These are phyloP conservation scores for Simplicillium sp. DNA, from an alignment of 2,329 filamentous ascomycete genomes.

Conservation along the genomic window DNA sequence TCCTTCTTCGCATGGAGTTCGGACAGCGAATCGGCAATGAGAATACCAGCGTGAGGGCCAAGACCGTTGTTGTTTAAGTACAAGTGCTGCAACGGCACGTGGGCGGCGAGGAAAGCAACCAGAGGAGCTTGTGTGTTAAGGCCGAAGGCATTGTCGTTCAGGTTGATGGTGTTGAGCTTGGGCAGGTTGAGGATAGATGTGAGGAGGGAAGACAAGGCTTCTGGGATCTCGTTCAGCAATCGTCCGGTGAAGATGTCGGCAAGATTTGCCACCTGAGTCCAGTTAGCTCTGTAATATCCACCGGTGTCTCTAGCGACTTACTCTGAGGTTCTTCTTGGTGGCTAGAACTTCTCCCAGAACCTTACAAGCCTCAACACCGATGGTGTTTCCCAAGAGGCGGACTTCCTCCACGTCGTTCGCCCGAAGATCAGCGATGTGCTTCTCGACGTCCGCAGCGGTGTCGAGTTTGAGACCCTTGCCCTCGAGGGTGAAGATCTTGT, in stretches of 20 bases:
- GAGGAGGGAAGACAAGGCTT: constrained; percentile 76
- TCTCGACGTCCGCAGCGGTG: constrained; percentile 75
- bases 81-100: constrained; percentile 85
- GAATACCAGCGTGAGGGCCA: constrained; percentile 79
- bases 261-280: constrained; percentile 63
- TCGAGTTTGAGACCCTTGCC: constrained; percentile 89
- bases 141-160: constrained; percentile 97
- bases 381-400: constrained; percentile 79
- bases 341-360: constrained; percentile 74
- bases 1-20: constrained; percentile 78
- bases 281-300: not conserved
- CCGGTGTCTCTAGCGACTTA: constrained; percentile 23
- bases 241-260: constrained; percentile 97
- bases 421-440: constrained; percentile 68
- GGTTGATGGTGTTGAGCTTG: constrained; percentile 81
- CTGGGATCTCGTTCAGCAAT: constrained; percentile 86
- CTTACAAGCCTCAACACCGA: constrained; percentile 82
- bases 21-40: constrained; percentile 80
- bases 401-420: constrained; percentile 78
- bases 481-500: constrained; percentile 79
- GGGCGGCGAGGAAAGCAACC: constrained; percentile 80
- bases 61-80: constrained; percentile 98
- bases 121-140: constrained; percentile 90
- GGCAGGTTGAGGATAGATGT: constrained; percentile 79
- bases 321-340: constrained; percentile 74